These are phyloP conservation scores for Streptanthus diversifolius DNA, from an alignment of 345 rosid species.

Conservation along the genomic window DNA sequence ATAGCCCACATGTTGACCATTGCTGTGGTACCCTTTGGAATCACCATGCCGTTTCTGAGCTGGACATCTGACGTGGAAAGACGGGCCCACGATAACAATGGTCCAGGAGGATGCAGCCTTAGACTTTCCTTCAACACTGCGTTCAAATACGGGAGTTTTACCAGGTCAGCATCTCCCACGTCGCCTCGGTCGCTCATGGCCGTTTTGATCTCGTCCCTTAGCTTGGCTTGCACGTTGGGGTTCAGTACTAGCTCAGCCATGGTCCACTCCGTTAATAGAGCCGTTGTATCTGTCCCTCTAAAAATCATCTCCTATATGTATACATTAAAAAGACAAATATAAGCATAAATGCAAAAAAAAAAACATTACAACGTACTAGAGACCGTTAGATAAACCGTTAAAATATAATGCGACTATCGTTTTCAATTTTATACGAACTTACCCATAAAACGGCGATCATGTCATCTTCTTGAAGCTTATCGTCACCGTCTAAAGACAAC, in stretches of 20 bases:
- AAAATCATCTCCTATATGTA: conserved; percentile 83
- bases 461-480: conserved; percentile 70
- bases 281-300: conserved; percentile 88
- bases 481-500: conserved; percentile 69
- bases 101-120: conserved; percentile 89
- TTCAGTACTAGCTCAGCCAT: conserved; percentile 78
- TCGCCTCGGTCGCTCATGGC: background rate
- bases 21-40: conserved; percentile 79
- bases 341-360: background rate
- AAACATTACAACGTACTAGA: conserved; percentile 2
- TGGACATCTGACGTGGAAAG: conserved; percentile 74
- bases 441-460: conserved; percentile 94
- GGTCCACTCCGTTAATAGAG: conserved; percentile 86
- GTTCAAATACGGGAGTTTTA: conserved; percentile 61
- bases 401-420: background rate
- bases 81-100: conserved; percentile 88
- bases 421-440: conserved; percentile 10
- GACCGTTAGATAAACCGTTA: conserved; percentile 33
- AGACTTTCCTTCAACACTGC: conserved; percentile 76
- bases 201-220: conserved; percentile 40
- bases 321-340: background rate
- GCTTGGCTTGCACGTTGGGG: conserved; percentile 55
- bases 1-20: conserved; percentile 99
- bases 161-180: conserved; percentile 51
- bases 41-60: conserved; percentile 71